phyloP scores from a whole-genome alignment of 176 grass and related monocot genomes.

The Carex myosuroides region DNA sequence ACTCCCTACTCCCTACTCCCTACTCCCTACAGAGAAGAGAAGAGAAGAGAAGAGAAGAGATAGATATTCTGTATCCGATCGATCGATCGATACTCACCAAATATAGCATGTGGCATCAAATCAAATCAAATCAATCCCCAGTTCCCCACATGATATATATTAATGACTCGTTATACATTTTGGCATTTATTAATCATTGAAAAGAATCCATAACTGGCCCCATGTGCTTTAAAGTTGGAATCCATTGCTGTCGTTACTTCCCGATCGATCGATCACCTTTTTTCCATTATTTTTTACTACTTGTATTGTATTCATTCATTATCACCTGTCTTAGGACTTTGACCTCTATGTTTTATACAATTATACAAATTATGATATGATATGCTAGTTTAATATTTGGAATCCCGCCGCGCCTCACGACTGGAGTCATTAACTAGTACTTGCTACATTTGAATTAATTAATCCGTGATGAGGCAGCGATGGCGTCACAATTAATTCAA shows the following conservation, averaged over 20 bases:
- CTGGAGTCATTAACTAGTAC: too few species aligned
- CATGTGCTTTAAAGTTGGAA: conserved; percentile 20
- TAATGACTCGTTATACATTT: background rate
- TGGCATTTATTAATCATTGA: background rate
- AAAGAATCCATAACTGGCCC: background rate
- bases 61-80: background rate
- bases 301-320: background rate
- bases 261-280: background rate
- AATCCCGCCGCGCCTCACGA: too few species aligned
- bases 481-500: too few species aligned
- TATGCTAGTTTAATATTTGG: background rate
- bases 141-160: too few species aligned
- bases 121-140: too few species aligned
- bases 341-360: background rate
- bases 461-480: too few species aligned
- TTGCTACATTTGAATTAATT: too few species aligned
- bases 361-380: too few species aligned
- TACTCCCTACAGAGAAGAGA: background rate
- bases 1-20: too few species aligned
- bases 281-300: background rate
- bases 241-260: background rate
- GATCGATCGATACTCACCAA: background rate
- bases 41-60: too few species aligned
- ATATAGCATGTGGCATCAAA: background rate
- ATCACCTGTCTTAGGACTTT: conserved; percentile 5